phyloP scores from a whole-genome alignment of 306 rosid species.

The Vigna unguiculata region DNA sequence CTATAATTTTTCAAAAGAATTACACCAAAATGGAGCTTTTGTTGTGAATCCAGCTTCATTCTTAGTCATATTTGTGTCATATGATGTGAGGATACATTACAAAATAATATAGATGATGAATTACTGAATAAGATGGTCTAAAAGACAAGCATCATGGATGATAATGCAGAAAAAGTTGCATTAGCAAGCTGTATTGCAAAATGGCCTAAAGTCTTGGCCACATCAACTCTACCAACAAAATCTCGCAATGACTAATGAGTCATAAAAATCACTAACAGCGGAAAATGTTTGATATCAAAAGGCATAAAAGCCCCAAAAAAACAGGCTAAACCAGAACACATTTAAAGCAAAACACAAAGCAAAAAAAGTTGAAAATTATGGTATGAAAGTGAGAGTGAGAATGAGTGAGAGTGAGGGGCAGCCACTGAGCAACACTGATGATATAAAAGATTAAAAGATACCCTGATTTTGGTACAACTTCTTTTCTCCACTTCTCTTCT shows the following conservation, averaged over 20 bases:
- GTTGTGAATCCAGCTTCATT: background rate
- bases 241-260: slow-evolving; percentile 12
- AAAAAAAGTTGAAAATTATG: slow-evolving; percentile 1
- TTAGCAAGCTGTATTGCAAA: slow-evolving; percentile 32
- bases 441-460: slow-evolving; percentile 19
- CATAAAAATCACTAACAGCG: background rate
- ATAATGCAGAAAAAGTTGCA: slow-evolving; percentile 14
- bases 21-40: no score
- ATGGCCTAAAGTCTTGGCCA: slow-evolving; percentile 4
- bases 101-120: background rate
- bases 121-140: background rate
- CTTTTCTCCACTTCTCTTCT: slow-evolving; percentile 41
- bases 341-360: slow-evolving; percentile 25
- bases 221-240: slow-evolving; percentile 24
- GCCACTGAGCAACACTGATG: slow-evolving; percentile 12
- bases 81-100: slow-evolving; percentile 10
- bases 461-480: slow-evolving; percentile 30
- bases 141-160: slow-evolving; percentile 13
- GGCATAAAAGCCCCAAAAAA: slow-evolving; percentile 16
- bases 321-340: slow-evolving; percentile 1
- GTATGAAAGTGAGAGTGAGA: background rate
- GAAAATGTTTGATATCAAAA: slow-evolving; percentile 29
- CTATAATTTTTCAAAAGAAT: no score
- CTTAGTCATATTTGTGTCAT: background rate
- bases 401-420: background rate